Evolutionary conservation across 805 yeast species (phyloP), one percentile per base, ranked within the genome.

Genomic region (Saturnispora sekii): DNA sequence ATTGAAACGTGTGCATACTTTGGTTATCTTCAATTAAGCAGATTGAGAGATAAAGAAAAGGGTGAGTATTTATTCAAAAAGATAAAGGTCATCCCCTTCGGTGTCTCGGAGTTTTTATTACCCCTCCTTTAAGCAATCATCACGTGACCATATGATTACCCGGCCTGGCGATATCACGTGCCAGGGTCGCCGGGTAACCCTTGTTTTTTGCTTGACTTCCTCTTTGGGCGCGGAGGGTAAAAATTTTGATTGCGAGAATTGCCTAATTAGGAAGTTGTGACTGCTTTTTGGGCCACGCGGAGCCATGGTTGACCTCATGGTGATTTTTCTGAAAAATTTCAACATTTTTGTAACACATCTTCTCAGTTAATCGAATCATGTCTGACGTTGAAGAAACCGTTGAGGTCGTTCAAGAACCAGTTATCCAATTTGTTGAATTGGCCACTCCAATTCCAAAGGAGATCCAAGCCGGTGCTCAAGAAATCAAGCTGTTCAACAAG

Each of bases 401-500:
- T 62, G 79, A 74, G 61, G 84, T 82, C 69, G 84, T 84, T 69
- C 82, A 84, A 69, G 94, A 86, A 76, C 84, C 83, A 69, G 79
- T 73, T 61, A 76, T 83, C 64, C 79, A 80, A 72, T 74, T 77
- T 58, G 85, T 80, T 65, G 85, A 79, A 67, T 80, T 86, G 71
- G 96, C 96, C 69, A 89, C 97, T 62, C 77, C 90, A 65, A 88
- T 93, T 69, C 97, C 98, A 74, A 87, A 82, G 70, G 97, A 87
- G 45, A 87, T 93, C 67, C 94, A 86, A 76, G 84, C 81, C 69
- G 97, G 95, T 73, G 87, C 90, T 70, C 82, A 79, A 69, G 95
- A 87, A 76, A 83, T 93, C 73, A 90, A 88, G 77, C 82, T 93
- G 67, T 93, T 93, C 90, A 93, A 93, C 96, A 93, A 90, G 77